Conservation (phyloP, 257 asterid species). For the Primulina huaijiensis region DNA sequence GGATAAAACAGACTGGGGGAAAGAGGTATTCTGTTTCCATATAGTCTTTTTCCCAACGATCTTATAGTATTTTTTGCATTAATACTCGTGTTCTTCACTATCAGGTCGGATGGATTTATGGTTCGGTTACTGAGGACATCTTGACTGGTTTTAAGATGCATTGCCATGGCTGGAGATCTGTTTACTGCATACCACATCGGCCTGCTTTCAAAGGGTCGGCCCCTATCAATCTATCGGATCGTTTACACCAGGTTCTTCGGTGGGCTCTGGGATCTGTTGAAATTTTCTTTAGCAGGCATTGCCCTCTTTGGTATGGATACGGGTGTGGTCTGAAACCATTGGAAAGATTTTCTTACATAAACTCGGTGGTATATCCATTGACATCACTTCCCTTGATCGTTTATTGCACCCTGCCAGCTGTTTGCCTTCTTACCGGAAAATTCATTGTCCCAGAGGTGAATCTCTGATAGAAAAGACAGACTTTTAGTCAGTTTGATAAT, state of each 20-base stretch:
- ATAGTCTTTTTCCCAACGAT: not conserved
- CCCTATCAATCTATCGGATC: slow-evolving; percentile 94
- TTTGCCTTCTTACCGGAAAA: slow-evolving; percentile 88
- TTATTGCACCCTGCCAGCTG: slow-evolving; percentile 89
- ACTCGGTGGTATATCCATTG: slow-evolving; percentile 86
- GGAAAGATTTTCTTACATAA: slow-evolving; percentile 89
- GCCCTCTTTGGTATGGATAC: slow-evolving; percentile 97
- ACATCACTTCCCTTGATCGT: slow-evolving; percentile 87
- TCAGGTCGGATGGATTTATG: slow-evolving; percentile 97
- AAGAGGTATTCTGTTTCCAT: slow-evolving; percentile 53
- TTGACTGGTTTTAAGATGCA: slow-evolving; percentile 98
- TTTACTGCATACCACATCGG: slow-evolving; percentile 79
- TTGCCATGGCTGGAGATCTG: slow-evolving; percentile 98
- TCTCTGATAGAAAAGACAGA: not conserved
- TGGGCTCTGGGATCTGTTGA: slow-evolving; percentile 99
- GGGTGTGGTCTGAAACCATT: slow-evolving; percentile 93
- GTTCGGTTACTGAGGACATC: slow-evolving; percentile 96
- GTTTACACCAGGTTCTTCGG: slow-evolving; percentile 94
- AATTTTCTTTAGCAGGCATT: slow-evolving; percentile 81
- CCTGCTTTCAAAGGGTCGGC: slow-evolving; percentile 97
- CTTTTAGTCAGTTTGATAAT: not conserved
- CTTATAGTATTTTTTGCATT: not conserved
- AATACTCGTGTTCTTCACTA: slow-evolving; percentile 18
- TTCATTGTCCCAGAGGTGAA: slow-evolving; percentile 92
- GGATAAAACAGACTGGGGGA: slow-evolving; percentile 98